Evolutionary conservation across 192 early-diverging fungal genomes (phyloP), one percentile per base, ranked within the genome.

Genomic region (Entomortierella lignicola): DNA sequence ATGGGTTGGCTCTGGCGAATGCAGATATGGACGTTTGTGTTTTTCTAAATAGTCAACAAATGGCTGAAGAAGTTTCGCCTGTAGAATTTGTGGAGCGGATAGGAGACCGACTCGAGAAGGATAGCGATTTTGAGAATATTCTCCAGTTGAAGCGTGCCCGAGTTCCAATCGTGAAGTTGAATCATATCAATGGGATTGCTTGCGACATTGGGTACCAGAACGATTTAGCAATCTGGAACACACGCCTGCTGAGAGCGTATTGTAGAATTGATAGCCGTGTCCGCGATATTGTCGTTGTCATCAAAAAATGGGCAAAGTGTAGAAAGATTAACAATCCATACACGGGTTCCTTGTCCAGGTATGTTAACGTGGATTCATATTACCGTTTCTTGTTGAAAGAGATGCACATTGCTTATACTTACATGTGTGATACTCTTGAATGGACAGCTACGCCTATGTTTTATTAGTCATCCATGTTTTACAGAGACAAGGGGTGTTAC

Each of bases 121-220:
- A 77, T 27, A 55, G 42, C n/a, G 65, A 77, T 4, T 77, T 77
- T 42, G 72, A 68, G 30, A 68, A 77, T 20, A 66, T 77, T 17
- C n/a, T 77, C 32, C 72, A 77, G 44, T 44, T 77, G 26, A 77
- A 60, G 12, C 65, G 65, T 18, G 72, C 72, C 1, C 74, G 74
- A 8, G 74, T 77, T 32, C 74, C 74, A 10, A 77, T 77, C 27
- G 74, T 77, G n/a, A 77, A 77, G 41, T 55, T 77, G 44, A 69
- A 77, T 34, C 74, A 77, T 59, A 42, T 77, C 29, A 77, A 69
- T 26, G 69, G 69, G 12, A 63, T 85, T 26, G 62, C 63, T 1
- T 82, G 81, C 31, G 80, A 85, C 55, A 81, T 85, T 53, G 81
- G 75, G 17, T 71, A 72, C 30, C 70, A 80, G 61, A 82, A 82